These are phyloP conservation scores for Cercophora sp. DNA, from an alignment of 495 filamentous ascomycete genomes.

Conservation along the genomic window DNA sequence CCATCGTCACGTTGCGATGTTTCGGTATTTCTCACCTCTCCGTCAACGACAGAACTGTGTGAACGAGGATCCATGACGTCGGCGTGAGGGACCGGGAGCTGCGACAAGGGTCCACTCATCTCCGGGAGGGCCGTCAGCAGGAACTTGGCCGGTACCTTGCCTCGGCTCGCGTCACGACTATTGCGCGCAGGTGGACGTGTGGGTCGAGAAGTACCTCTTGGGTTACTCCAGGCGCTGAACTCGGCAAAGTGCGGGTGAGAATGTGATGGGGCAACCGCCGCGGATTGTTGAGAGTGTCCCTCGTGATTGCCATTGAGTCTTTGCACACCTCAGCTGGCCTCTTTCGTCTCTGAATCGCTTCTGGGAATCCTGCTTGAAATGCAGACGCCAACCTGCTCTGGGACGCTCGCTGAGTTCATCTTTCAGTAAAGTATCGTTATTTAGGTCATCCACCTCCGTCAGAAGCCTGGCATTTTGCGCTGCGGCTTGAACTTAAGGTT, in stretches of 20 bases:
- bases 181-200: too few species aligned
- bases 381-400: not conserved
- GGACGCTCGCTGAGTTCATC: not conserved
- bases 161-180: not conserved
- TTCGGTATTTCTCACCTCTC: too few species aligned
- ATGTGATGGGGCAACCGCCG: conserved; percentile 17
- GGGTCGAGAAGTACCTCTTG: conserved; percentile 14
- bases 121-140: conserved; percentile 11
- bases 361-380: too few species aligned
- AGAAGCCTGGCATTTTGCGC: too few species aligned
- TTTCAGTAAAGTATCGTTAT: not conserved
- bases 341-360: conserved; percentile 9
- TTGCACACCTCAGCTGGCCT: conserved; percentile 13
- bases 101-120: conserved; percentile 20
- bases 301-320: conserved; percentile 24
- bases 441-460: too few species aligned
- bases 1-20: not conserved
- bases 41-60: too few species aligned
- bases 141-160: conserved; percentile 7
- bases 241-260: conserved; percentile 23
- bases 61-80: conserved; percentile 25
- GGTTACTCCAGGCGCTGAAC: conserved; percentile 13
- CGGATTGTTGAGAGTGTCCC: conserved; percentile 31
- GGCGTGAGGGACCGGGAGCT: conserved; percentile 14
- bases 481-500: too few species aligned